Conservation (phyloP, 169 alveolate genomes). For the Plasmodium gaboni region DNA sequence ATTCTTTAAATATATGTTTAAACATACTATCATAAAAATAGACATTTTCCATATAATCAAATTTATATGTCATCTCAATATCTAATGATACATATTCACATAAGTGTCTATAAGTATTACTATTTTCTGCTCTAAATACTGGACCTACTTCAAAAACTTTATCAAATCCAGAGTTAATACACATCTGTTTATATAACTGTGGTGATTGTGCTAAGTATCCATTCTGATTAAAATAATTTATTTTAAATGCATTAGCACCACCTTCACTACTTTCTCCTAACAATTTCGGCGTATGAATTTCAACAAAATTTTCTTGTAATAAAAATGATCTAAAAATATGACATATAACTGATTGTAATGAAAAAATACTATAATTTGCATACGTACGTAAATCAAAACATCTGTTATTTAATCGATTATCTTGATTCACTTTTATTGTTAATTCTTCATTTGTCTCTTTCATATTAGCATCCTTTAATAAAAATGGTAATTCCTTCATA, state of each 20-base stretch:
- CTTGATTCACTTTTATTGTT: constrained; percentile 94
- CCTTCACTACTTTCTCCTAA: constrained; percentile 99
- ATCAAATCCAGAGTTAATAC: constrained; percentile 96
- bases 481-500: constrained; percentile 94
- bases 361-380: constrained; percentile 94
- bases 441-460: constrained; percentile 88
- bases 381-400: constrained; percentile 97
- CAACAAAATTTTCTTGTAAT: constrained; percentile 92
- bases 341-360: constrained; percentile 95
- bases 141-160: constrained; percentile 99
- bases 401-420: constrained; percentile 97
- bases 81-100: constrained; percentile 99
- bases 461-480: constrained; percentile 96
- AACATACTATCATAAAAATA: constrained; percentile 94
- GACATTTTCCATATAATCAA: constrained; percentile 96
- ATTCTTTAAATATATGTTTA: constrained; percentile 91
- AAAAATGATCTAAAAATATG: constrained; percentile 94
- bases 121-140: constrained; percentile 99
- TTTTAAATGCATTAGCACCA: constrained; percentile 97
- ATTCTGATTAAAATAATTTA: constrained; percentile 93
- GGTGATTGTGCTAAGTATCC: constrained; percentile 98
- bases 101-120: constrained; percentile 98
- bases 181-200: constrained; percentile 99
- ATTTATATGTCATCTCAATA: constrained; percentile 97
- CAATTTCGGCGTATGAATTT: constrained; percentile 99